Evolutionary conservation across 148 eudicot species (phyloP).

Genomic region (Simmondsia chinensis): DNA sequence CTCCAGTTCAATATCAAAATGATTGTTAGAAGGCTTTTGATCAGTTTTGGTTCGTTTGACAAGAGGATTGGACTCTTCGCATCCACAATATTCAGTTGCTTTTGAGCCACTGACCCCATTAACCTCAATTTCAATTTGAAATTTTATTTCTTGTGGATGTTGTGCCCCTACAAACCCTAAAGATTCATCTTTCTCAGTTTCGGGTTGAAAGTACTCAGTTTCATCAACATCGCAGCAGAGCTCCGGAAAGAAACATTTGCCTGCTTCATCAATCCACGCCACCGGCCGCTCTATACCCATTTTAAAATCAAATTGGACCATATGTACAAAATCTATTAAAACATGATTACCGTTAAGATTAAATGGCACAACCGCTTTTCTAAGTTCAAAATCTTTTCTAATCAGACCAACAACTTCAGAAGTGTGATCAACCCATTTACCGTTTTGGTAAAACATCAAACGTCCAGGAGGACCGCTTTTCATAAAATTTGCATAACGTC

Average conservation of each 20-base stretch:
- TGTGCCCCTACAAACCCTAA: conserved; percentile 12
- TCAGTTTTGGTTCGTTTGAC: conserved; percentile 36
- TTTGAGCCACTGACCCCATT: conserved; percentile 32
- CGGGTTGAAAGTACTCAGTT: conserved; percentile 12
- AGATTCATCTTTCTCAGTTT: conserved; percentile 18
- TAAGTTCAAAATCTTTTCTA: conserved; percentile 46
- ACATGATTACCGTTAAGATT: conserved; percentile 29
- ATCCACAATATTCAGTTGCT: conserved; percentile 42
- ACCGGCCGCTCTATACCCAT: conserved; percentile 52
- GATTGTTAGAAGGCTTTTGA: no score
- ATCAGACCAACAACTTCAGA: conserved; percentile 34
- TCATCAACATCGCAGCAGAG: conserved; percentile 27
- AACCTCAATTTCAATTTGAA: conserved; percentile 74
- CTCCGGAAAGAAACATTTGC: conserved; percentile 78
- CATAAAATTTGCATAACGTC: conserved; percentile 48
- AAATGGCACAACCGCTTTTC: conserved; percentile 57
- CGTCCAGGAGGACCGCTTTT: conserved; percentile 59
- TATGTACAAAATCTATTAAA: conserved; percentile 65
- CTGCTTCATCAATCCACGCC: conserved; percentile 93
- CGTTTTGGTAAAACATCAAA: conserved; percentile 59
- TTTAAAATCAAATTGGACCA: conserved; percentile 57
- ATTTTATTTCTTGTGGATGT: conserved; percentile 41
- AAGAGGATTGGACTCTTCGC: conserved; percentile 56
- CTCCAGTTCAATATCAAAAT: conserved; percentile 34
- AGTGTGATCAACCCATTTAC: conserved; percentile 70